Base-by-base conservation (phyloP, 805 yeast species). In the Yamadazyma endophytica region DNA sequence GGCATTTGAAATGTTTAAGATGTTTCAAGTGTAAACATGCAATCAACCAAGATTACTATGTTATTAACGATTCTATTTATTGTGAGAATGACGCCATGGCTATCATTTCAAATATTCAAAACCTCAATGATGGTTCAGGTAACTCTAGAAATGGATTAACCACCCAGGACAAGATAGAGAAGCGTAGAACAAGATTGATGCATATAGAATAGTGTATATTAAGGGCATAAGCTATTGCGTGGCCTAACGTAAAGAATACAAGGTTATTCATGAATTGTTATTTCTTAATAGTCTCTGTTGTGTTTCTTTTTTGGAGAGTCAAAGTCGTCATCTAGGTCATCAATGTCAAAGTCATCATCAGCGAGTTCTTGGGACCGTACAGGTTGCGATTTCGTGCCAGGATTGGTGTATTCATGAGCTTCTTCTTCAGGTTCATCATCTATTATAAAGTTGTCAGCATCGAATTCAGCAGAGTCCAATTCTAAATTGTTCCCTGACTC, bases 1-100 rank as follows among this genome's bases (percentile, higher is more conserved):
- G 85, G 67, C 97, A 90, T 52, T 58, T 71, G 5, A 55, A 66
- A 14, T 90, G 97, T 54, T 68, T 89, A 45, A 64, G 58, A 30
- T 90, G 97, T 58, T 52, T 60, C 28, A 61, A 66, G 24, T 89
- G 97, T 60, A 49, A 60, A 6, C 43, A 47, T 2, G 42, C 46
- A 6, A 82, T 83, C 31, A 52, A 51, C 3, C 57, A 55, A 13
- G 90, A 82, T 50, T 65, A 66, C 39, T 83, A 77, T 49, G 64
- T 69, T 36, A 60, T 77, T 13, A 64, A 72, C 36, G 64, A 71
- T 33, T 45, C 50, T 13, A 67, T 77, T 5, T 55, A 66, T 26
- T 79, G 87, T 59, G 84, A 79, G 46, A 31, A 19, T 2, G 72
- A 66, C 44, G 69, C 69, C 2, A 18, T 44, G 24, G 42, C 35